Base-by-base conservation (phyloP, 23 red algal species). In the Gracilaria gracilis region DNA sequence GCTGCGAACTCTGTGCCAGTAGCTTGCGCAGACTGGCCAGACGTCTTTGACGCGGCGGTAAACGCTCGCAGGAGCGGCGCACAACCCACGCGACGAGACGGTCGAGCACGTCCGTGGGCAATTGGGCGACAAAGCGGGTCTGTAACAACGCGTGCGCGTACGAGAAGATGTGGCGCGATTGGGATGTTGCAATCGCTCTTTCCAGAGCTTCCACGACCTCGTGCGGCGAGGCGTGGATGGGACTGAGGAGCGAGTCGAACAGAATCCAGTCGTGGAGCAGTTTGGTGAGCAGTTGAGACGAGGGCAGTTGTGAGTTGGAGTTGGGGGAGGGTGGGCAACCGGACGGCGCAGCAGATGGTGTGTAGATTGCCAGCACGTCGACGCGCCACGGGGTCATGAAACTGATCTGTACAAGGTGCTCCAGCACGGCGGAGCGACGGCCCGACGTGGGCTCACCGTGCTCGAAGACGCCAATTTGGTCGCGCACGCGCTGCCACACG, bases 301-400 rank as follows among this genome's bases (percentile, higher is more conserved):
- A 42, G 19, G 58, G 59, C 29, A 37, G 15, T 61, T 29, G 42
- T 28, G 58, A 46, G 21, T 48, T 37, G 14, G 58, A 13, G 83
- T 13, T 29, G 9, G 49, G 23, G 4, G 36, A 16, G 25, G 14
- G 33, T 7, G 39, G 4, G 9, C 49, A 4, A 59, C 2, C 28
- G 29, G 54, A 2, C 4, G 37, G 5, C 13, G 32, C 37, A n/a
- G 54, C 39, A 33, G 65, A 34, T 9, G 83, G 40, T 46, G 39
- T 55, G 66, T 75, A 87, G 23, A 57, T 67, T 13, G 61, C 83
- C 12, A 75, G 53, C 36, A 87, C 83, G 67, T 87, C 83, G n/a
- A 87, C 83, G 69, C 83, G 83, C 83, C 83, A 87, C 28, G 83
- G 83, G 19, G 83, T 87, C 61, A 87, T 67, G 67, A 87, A 87